These are phyloP conservation scores for Eucalyptus dawsonii DNA, from an alignment of 345 rosid species.

Conservation along the genomic window DNA sequence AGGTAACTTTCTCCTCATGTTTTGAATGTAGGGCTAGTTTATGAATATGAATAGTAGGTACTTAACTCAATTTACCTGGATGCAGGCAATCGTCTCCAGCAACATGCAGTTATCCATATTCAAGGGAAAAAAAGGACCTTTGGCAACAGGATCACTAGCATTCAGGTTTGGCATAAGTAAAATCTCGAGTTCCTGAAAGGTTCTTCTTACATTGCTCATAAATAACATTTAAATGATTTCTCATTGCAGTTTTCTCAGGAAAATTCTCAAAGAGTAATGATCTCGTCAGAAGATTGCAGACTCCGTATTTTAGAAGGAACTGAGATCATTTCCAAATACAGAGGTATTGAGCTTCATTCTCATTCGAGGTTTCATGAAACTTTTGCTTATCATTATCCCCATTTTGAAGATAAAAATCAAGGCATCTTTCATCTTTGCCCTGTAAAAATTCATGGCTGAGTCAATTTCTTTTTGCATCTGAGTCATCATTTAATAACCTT, in stretches of 20 bases:
- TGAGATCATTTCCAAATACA: constrained; percentile 44
- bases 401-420: not conserved
- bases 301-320: constrained; percentile 49
- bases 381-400: not conserved
- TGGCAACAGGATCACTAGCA: constrained; percentile 57
- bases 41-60: not conserved
- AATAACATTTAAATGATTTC: not conserved
- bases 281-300: constrained; percentile 72
- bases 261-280: constrained; percentile 37
- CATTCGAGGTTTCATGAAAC: not conserved
- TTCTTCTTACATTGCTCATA: not conserved
- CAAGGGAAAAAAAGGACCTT: constrained; percentile 29
- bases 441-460: not conserved
- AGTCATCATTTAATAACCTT: not conserved
- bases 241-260: constrained; percentile 48
- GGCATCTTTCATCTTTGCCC: not conserved
- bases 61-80: not conserved
- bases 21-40: not conserved
- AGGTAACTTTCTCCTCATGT: constrained; percentile 4
- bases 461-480: not conserved
- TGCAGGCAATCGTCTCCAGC: constrained; percentile 29
- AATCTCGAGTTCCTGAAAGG: not conserved
- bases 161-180: constrained; percentile 28
- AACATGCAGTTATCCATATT: constrained; percentile 34
- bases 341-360: constrained; percentile 26